Evolutionary conservation across 768 basidiomycete species (phyloP).

Genomic region (Solioccasus polychromus): DNA sequence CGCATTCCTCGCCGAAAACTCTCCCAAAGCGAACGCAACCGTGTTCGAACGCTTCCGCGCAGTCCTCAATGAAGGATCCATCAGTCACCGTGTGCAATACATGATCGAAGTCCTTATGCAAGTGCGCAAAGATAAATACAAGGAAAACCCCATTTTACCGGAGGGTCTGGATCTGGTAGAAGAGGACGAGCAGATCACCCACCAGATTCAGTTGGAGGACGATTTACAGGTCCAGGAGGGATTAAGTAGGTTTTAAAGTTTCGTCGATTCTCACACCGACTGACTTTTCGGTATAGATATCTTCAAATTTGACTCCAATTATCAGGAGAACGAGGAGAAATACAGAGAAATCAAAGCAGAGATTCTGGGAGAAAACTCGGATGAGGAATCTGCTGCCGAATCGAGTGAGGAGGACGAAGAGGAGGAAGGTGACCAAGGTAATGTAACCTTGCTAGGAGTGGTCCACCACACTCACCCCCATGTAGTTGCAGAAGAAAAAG

Average conservation of each 20-base stretch:
- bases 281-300: constrained; percentile 57
- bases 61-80: constrained; percentile 90
- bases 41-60: constrained; percentile 97
- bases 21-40: constrained; percentile 91
- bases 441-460: constrained; percentile 7
- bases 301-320: constrained; percentile 92
- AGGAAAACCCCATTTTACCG: constrained; percentile 93
- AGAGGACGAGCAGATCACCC: constrained; percentile 97
- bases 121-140: constrained; percentile 97
- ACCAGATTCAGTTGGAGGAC: constrained; percentile 88
- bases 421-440: constrained; percentile 53
- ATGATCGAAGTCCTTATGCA: constrained; percentile 99
- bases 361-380: constrained; percentile 88
- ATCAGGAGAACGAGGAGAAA: constrained; percentile 88
- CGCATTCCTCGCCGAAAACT: constrained; percentile 88
- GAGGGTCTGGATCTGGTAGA: constrained; percentile 97
- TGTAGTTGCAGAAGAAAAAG: constrained; percentile 69
- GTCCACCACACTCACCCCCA: constrained; percentile 22
- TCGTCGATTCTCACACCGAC: background rate
- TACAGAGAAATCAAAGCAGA: constrained; percentile 90
- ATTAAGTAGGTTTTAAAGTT: constrained; percentile 65
- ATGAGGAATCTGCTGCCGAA: constrained; percentile 63
- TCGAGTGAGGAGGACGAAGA: constrained; percentile 68
- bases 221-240: constrained; percentile 93
- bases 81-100: constrained; percentile 96